Percentiles rank a stretch among this genome's conserved stretches.
Conservation (phyloP, 225 moss, liverwort and hornwort species). For the Marchantia polymorpha region DNA sequence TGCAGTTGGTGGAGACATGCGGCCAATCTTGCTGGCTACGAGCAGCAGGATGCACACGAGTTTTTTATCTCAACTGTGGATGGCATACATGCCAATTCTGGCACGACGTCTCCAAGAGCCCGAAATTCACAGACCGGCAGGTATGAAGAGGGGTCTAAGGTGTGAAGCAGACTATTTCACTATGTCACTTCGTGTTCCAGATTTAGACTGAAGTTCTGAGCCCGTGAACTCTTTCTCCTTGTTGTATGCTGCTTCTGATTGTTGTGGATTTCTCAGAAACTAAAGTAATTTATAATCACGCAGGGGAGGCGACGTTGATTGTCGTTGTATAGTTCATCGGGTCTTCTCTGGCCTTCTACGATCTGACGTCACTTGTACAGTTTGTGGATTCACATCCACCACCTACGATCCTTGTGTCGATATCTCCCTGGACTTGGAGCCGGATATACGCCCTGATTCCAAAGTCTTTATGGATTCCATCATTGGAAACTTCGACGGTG, state of each 20-base stretch:
- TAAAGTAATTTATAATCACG: slow-evolving; percentile 3
- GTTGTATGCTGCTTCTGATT: too few species aligned
- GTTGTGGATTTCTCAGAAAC: neutral
- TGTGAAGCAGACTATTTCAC: neutral
- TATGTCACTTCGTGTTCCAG: neutral
- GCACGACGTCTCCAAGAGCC: slow-evolving; percentile 80
- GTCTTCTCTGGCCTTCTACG: slow-evolving; percentile 91
- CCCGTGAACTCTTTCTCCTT: too few species aligned
- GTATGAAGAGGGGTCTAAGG: slow-evolving; percentile 28
- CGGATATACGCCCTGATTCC: slow-evolving; percentile 66
- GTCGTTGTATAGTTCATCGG: slow-evolving; percentile 88
- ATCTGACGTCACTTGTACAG: slow-evolving; percentile 93
- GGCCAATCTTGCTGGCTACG: slow-evolving; percentile 88
- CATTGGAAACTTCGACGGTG: slow-evolving; percentile 56
- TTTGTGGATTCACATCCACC: slow-evolving; percentile 90
- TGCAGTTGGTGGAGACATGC: slow-evolving; percentile 98
- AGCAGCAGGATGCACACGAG: slow-evolving; percentile 95
- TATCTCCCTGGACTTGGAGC: slow-evolving; percentile 83
- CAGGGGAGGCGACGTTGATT: slow-evolving; percentile 91
- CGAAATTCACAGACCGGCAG: slow-evolving; percentile 65
- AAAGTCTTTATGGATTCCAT: slow-evolving; percentile 62
- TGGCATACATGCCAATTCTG: slow-evolving; percentile 90
- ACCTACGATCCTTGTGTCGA: slow-evolving; percentile 96
- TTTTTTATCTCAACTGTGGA: slow-evolving; percentile 93
- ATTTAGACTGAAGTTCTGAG: too few species aligned